Conservation (phyloP, 202 grass and related monocot genomes). For the Brachypodium distachyon region DNA sequence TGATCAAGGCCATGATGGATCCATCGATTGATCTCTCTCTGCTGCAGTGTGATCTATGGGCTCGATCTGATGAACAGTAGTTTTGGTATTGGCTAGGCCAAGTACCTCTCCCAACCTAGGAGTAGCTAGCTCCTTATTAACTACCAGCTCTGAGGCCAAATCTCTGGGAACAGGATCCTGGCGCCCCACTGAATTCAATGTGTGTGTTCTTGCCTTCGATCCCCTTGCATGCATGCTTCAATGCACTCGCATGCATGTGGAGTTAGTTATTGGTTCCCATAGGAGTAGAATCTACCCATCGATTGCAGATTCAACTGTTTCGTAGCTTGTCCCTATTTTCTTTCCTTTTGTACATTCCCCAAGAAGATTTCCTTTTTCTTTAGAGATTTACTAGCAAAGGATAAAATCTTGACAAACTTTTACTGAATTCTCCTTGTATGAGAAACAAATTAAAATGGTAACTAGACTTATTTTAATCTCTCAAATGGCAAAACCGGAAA, state of each 20-base stretch:
- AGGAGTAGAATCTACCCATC: not conserved
- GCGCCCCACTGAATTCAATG: constrained; percentile 23
- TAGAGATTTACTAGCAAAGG: too few relatives aligned
- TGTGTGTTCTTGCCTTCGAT: not conserved
- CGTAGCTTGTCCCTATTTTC: not conserved
- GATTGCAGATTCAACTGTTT: not conserved
- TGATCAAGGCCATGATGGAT: not conserved
- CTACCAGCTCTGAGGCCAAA: constrained; percentile 30
- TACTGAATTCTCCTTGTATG: too few relatives aligned
- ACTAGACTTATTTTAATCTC: too few relatives aligned
- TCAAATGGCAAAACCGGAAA: too few relatives aligned
- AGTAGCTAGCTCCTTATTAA: not conserved
- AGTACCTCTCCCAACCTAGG: not conserved
- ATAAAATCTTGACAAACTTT: too few relatives aligned
- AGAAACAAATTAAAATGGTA: too few relatives aligned
- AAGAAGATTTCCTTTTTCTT: too few relatives aligned
- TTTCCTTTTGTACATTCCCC: too few relatives aligned
- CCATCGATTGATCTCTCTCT: not conserved
- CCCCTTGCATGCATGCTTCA: not conserved
- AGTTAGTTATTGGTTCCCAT: not conserved
- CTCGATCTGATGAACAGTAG: not conserved
- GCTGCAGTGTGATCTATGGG: not conserved
- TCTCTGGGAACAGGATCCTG: constrained; percentile 36
- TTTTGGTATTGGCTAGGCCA: constrained; percentile 4
- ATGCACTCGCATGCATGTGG: constrained; percentile 15